Percentiles rank a stretch among this genome's conserved stretches.
Evolutionary conservation across 148 eudicot species (phyloP).

Genomic region (Chenopodium formosanum): DNA sequence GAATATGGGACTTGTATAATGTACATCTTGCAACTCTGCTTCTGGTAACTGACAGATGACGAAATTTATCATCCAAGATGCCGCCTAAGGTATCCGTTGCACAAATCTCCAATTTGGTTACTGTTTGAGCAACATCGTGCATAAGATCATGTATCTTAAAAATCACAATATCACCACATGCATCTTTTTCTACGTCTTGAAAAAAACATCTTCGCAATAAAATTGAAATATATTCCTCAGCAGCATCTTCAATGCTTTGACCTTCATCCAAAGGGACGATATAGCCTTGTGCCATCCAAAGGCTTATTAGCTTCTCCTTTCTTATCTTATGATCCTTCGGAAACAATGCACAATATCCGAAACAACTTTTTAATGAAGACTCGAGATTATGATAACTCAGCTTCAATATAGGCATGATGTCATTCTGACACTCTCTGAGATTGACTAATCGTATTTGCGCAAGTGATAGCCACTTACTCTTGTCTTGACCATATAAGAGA

Average conservation of each 20-base stretch:
- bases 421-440: background rate
- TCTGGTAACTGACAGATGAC: background rate
- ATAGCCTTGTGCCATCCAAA: slow-evolving; percentile 17
- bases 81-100: too few relatives aligned
- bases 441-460: slow-evolving; percentile 28
- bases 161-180: background rate
- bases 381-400: slow-evolving; percentile 31
- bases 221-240: slow-evolving; percentile 3
- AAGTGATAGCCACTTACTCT: slow-evolving; percentile 35
- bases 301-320: background rate
- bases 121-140: slow-evolving; percentile 9
- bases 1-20: background rate
- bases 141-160: slow-evolving; percentile 21
- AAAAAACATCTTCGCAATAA: slow-evolving; percentile 20
- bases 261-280: background rate
- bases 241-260: slow-evolving; percentile 14
- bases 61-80: background rate
- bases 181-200: background rate
- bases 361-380: slow-evolving; percentile 2
- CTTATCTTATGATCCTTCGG: slow-evolving; percentile 7
- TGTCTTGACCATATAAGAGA: slow-evolving; percentile 1
- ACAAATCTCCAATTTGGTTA: background rate
- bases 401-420: slow-evolving; percentile 22
- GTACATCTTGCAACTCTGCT: background rate
- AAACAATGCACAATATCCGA: slow-evolving; percentile 18